Conservation (phyloP, 2,329 filamentous ascomycete genomes). For the Xylaria sp. region DNA sequence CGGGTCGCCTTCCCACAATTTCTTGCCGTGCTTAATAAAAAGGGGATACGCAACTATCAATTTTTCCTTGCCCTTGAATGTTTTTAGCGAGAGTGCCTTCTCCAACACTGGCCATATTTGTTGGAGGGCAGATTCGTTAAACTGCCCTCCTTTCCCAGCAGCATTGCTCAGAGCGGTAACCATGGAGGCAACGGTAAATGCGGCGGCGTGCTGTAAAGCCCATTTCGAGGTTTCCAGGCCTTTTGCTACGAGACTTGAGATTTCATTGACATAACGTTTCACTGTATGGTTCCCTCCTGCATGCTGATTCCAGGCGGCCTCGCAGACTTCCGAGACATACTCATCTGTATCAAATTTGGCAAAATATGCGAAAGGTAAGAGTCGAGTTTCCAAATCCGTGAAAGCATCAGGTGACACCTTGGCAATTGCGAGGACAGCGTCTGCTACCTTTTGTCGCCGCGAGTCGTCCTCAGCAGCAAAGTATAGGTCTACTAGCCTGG, state of each 20-base stretch:
- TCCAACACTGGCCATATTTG: constrained; percentile 86
- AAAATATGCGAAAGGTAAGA: constrained; percentile 89
- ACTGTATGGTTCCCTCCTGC: constrained; percentile 86
- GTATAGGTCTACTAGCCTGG: constrained; percentile 74
- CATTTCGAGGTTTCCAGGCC: constrained; percentile 85
- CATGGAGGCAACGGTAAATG: constrained; percentile 80
- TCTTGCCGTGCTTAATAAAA: constrained; percentile 74
- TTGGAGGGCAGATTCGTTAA: constrained; percentile 68
- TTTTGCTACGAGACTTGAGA: constrained; percentile 72
- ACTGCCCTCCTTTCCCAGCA: constrained; percentile 65
- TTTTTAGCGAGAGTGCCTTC: constrained; percentile 85
- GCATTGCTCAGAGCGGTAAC: constrained; percentile 72
- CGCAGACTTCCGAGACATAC: constrained; percentile 81
- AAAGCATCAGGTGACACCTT: constrained; percentile 93
- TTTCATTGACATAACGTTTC: constrained; percentile 84
- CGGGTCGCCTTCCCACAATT: constrained; percentile 64
- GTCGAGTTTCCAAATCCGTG: constrained; percentile 74
- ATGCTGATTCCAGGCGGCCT: constrained; percentile 89
- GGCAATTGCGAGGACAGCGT: constrained; percentile 83
- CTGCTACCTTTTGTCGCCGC: constrained; percentile 78
- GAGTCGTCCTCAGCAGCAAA: constrained; percentile 82
- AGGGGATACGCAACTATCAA: constrained; percentile 82
- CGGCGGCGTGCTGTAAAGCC: constrained; percentile 89
- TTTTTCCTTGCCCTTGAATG: constrained; percentile 90
- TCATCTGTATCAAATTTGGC: constrained; percentile 86